phyloP scores from a whole-genome alignment of 306 rosid genomes.

The Malus fusca region DNA sequence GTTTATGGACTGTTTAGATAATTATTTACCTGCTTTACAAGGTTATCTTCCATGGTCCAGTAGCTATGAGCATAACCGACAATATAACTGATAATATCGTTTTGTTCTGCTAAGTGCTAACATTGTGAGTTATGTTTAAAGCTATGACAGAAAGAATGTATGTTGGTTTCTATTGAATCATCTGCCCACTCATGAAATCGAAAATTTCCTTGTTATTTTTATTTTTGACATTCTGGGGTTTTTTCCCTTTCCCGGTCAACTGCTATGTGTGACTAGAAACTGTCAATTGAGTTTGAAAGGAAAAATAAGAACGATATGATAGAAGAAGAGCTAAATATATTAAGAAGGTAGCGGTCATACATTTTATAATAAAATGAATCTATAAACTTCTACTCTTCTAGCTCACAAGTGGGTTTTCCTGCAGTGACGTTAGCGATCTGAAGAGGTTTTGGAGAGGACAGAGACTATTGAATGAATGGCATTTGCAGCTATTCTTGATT shows the following conservation, averaged over 20 bases:
- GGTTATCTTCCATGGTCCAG: not conserved
- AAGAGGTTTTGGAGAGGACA: conserved; percentile 22
- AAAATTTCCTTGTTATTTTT: not conserved
- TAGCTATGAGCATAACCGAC: not conserved
- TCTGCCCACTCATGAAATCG: not conserved
- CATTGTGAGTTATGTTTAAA: not conserved
- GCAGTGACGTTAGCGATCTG: conserved; percentile 1
- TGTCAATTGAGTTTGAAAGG: not conserved
- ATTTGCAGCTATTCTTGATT: conserved; percentile 19
- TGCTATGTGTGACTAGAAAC: not conserved
- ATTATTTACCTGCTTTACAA: not conserved
- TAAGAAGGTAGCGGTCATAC: not conserved
- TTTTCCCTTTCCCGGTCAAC: not conserved
- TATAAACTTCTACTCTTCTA: not conserved
- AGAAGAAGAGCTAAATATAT: not conserved
- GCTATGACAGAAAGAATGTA: not conserved
- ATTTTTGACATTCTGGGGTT: not conserved
- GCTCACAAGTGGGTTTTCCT: not conserved
- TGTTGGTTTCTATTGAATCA: not conserved
- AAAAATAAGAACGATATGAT: not conserved
- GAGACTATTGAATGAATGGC: conserved; percentile 26
- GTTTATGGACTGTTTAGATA: not conserved
- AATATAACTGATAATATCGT: not conserved
- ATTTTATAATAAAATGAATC: not conserved
- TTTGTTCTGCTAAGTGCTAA: not conserved